Conservation (phyloP, 2,329 filamentous ascomycete genomes). For the Talaromyces sp. region DNA sequence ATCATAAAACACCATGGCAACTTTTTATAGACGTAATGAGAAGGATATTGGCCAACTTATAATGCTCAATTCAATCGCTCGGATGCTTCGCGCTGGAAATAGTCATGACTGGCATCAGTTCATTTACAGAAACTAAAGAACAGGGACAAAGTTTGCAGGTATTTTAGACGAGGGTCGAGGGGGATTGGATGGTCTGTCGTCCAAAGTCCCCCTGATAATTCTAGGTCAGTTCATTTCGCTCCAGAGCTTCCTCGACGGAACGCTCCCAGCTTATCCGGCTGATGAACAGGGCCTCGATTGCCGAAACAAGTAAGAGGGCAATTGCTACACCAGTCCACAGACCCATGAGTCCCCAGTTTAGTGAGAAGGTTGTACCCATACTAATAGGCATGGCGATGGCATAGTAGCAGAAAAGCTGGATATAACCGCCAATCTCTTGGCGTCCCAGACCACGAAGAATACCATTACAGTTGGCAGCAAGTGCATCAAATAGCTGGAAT, state of each 20-base stretch:
- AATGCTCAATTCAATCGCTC: not conserved
- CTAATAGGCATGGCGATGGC: constrained; percentile 80
- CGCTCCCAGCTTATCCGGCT: constrained; percentile 58
- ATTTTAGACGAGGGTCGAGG: no score
- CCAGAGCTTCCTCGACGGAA: constrained; percentile 63
- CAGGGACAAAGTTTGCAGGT: not conserved
- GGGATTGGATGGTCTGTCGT: no score
- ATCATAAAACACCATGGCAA: no score
- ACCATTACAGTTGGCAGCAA: constrained; percentile 79
- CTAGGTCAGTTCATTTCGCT: constrained; percentile 51
- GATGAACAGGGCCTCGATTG: constrained; percentile 61
- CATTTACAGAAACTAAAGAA: not conserved
- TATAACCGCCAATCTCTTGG: constrained; percentile 86
- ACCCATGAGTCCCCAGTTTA: constrained; percentile 75
- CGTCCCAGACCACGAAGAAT: constrained; percentile 83
- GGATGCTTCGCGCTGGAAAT: not conserved
- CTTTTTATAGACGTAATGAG: no score
- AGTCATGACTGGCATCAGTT: not conserved
- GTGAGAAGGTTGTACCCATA: constrained; percentile 74
- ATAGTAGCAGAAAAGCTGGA: constrained; percentile 87
- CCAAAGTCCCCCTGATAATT: no score
- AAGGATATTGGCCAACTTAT: not conserved
- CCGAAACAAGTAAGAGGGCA: constrained; percentile 63
- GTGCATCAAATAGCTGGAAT: constrained; percentile 86
- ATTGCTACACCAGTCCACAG: constrained; percentile 80